phyloP scores from a whole-genome alignment of 2,329 filamentous ascomycete species.

The Penicillium sp. region DNA sequence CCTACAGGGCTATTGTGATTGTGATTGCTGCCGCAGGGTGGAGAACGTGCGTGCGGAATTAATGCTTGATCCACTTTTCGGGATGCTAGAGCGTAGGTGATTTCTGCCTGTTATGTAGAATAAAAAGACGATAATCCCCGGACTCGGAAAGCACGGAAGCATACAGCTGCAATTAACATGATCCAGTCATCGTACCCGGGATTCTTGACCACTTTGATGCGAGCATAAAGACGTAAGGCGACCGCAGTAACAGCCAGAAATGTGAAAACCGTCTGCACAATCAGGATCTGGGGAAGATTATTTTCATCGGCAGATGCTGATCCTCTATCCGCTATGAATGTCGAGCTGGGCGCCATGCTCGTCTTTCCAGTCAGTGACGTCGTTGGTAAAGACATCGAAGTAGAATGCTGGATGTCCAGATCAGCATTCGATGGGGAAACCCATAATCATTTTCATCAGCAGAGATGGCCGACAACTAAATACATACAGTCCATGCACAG shows the following conservation, averaged over 20 bases:
- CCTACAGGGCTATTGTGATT: slow-evolving; percentile 11
- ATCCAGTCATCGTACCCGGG: not conserved
- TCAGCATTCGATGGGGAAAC: too few species aligned
- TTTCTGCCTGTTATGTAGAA: too few species aligned
- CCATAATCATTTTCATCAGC: not conserved
- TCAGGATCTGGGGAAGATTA: not conserved
- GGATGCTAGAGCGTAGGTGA: not conserved
- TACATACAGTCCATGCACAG: too few species aligned
- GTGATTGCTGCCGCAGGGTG: slow-evolving; percentile 9
- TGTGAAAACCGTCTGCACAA: not conserved
- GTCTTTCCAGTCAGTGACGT: not conserved
- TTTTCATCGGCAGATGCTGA: not conserved
- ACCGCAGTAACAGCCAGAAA: not conserved
- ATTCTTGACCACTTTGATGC: not conserved
- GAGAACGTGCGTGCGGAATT: not conserved
- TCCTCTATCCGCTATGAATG: not conserved
- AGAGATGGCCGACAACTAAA: not conserved
- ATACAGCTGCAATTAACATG: not conserved
- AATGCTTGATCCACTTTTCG: not conserved
- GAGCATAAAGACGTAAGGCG: not conserved
- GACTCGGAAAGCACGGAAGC: not conserved
- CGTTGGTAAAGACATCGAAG: not conserved
- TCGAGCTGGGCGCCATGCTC: not conserved
- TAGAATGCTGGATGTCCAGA: not conserved
- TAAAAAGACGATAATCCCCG: too few species aligned